A percentile compares a stretch with the other conserved stretches of the same genome.
Evolutionary conservation across 441 rosid genomes (phyloP).

Genomic region (Syzygium malaccense): DNA sequence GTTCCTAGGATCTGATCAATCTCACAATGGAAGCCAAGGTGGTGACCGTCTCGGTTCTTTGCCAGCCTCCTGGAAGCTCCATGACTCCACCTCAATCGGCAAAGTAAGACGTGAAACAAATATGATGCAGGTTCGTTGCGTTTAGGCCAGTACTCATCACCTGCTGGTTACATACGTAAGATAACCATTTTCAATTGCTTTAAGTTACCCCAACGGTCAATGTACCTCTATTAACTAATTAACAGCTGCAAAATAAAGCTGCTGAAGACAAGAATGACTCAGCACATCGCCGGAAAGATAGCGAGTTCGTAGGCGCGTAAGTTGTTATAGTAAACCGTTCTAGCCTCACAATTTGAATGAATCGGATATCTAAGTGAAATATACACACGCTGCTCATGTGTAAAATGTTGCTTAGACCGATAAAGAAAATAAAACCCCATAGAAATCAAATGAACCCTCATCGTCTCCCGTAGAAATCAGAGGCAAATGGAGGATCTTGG

Average conservation of each 20-base stretch:
- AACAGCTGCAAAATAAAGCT: neutral
- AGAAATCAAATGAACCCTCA: neutral
- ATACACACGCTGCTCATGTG: neutral
- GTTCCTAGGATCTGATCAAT: neutral
- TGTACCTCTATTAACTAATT: neutral
- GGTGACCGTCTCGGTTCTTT: neutral
- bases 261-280: neutral
- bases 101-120: neutral
- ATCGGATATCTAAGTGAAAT: neutral
- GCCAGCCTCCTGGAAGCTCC: neutral
- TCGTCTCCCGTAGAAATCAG: constrained; percentile 12
- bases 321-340: neutral
- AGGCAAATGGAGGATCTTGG: constrained; percentile 36
- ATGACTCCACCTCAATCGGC: neutral
- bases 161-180: neutral
- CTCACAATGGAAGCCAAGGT: neutral
- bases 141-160: neutral
- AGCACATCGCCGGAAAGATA: neutral
- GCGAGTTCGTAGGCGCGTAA: neutral
- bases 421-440: neutral
- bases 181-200: neutral
- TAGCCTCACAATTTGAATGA: neutral
- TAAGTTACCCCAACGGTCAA: neutral
- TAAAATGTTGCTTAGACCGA: neutral
- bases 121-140: no score